Percentiles rank a stretch among this genome's conserved stretches.
These are phyloP conservation scores for Cystoderma amianthinum DNA, from an alignment of 768 basidiomycete genomes.

Conservation along the genomic window DNA sequence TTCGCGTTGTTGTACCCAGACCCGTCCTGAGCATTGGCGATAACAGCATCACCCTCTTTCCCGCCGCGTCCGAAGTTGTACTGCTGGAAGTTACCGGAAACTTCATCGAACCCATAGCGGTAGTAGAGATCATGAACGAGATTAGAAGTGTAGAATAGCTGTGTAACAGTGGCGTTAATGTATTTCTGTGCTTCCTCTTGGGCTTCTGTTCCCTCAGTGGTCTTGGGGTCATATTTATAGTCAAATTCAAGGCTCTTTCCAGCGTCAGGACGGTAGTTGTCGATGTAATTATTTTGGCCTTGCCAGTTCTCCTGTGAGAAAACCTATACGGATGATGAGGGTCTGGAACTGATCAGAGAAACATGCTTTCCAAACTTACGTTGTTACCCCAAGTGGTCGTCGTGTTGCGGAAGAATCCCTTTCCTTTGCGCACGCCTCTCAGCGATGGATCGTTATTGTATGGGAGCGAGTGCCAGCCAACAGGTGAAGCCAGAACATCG, in stretches of 20 bases:
- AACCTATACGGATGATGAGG: constrained; percentile 31
- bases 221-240: constrained; percentile 68
- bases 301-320: constrained; percentile 95
- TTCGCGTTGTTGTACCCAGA: constrained; percentile 90
- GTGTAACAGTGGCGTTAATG: constrained; percentile 81
- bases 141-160: constrained; percentile 86
- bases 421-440: constrained; percentile 16
- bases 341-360: background rate
- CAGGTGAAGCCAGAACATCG: constrained; percentile 76
- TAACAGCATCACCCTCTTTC: constrained; percentile 80
- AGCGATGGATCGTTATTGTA: constrained; percentile 56
- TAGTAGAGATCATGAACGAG: constrained; percentile 80
- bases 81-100: constrained; percentile 94
- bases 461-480: constrained; percentile 90
- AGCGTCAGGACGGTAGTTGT: constrained; percentile 77
- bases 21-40: constrained; percentile 94
- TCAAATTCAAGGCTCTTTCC: constrained; percentile 53
- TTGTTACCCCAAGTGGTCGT: constrained; percentile 88
- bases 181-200: constrained; percentile 70
- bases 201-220: constrained; percentile 47
- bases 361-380: constrained; percentile 29
- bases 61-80: constrained; percentile 94
- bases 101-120: constrained; percentile 89
- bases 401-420: constrained; percentile 50
- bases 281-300: constrained; percentile 54